A percentile compares a stretch with the other conserved stretches of the same genome.
Conservation (phyloP, 768 basidiomycete genomes). For the Coprinopsis sp. region DNA sequence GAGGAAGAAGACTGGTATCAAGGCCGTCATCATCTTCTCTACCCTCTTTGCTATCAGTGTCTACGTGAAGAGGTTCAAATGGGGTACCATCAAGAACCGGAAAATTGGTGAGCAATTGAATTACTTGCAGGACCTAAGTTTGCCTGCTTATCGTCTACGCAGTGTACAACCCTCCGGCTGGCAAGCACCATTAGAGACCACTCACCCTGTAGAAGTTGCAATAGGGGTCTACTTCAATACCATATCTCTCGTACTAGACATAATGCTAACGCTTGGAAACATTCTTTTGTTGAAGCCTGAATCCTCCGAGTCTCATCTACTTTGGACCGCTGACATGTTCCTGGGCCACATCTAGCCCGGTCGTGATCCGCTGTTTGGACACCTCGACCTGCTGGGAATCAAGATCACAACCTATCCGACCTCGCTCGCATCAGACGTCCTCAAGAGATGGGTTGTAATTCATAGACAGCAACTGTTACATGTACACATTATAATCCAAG, state of each 20-base stretch:
- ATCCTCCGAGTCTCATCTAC: too few relatives aligned
- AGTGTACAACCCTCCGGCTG: slow-evolving; percentile 62
- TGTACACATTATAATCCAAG: too few relatives aligned
- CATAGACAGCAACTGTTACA: too few relatives aligned
- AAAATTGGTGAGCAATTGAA: slow-evolving; percentile 66
- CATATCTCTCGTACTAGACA: slow-evolving; percentile 20
- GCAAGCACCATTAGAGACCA: slow-evolving; percentile 52
- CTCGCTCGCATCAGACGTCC: too few relatives aligned
- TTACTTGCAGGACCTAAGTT: not conserved
- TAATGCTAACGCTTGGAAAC: slow-evolving; percentile 8
- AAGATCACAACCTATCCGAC: too few relatives aligned
- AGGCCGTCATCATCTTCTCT: slow-evolving; percentile 93
- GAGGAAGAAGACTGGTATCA: slow-evolving; percentile 94
- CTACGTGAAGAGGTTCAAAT: slow-evolving; percentile 96
- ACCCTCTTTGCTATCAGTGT: slow-evolving; percentile 73
- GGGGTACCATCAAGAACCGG: slow-evolving; percentile 87
- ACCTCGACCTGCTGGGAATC: too few relatives aligned
- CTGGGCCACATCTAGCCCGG: too few relatives aligned
- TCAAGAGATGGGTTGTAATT: too few relatives aligned
- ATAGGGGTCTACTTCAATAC: slow-evolving; percentile 14
- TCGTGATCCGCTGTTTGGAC: too few relatives aligned
- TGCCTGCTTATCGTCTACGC: slow-evolving; percentile 10
- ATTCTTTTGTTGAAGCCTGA: too few relatives aligned
- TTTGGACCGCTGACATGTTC: too few relatives aligned
- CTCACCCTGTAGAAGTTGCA: slow-evolving; percentile 13